Evolutionary conservation across 495 filamentous ascomycete species (phyloP).

Genomic region (Tricharina praecox): DNA sequence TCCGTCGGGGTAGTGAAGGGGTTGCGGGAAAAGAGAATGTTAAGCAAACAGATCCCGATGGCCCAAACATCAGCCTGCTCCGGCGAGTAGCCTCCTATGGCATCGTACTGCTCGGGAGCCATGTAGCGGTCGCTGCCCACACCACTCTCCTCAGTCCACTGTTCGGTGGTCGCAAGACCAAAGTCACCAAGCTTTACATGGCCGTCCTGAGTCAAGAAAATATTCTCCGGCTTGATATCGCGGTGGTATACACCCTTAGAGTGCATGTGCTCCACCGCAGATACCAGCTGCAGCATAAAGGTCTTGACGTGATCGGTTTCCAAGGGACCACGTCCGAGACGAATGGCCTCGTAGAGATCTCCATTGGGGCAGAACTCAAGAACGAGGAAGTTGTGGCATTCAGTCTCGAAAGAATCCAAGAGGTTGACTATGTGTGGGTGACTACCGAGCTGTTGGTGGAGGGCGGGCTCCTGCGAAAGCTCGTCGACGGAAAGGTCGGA

Average conservation of each 20-base stretch:
- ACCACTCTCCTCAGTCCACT: slow-evolving; percentile 74
- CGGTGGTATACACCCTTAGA: slow-evolving; percentile 82
- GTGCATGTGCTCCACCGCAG: slow-evolving; percentile 82
- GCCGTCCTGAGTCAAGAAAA: slow-evolving; percentile 74
- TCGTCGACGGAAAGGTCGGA: slow-evolving; percentile 53
- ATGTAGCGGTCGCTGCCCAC: slow-evolving; percentile 98
- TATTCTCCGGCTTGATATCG: slow-evolving; percentile 99
- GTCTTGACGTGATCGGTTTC: slow-evolving; percentile 92
- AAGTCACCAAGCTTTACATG: slow-evolving; percentile 95
- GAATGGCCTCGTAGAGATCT: slow-evolving; percentile 94
- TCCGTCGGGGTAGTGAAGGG: slow-evolving; percentile 78
- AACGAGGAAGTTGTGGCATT: slow-evolving; percentile 75
- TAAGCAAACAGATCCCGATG: slow-evolving; percentile 85
- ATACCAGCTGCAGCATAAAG: slow-evolving; percentile 88
- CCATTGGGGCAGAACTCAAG: slow-evolving; percentile 93
- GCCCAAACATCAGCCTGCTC: slow-evolving; percentile 93
- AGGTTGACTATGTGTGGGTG: slow-evolving; percentile 93
- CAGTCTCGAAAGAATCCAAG: slow-evolving; percentile 79
- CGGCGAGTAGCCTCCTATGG: slow-evolving; percentile 75
- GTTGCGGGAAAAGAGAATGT: slow-evolving; percentile 88
- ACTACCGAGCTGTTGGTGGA: slow-evolving; percentile 56
- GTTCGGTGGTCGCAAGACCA: slow-evolving; percentile 70
- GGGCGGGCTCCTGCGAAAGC: slow-evolving; percentile 69
- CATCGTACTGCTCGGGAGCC: slow-evolving; percentile 94
- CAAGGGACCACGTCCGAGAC: slow-evolving; percentile 64